phyloP scores from a whole-genome alignment of 805 yeast genomes.

The Kodamaea hsintzibuensis region DNA sequence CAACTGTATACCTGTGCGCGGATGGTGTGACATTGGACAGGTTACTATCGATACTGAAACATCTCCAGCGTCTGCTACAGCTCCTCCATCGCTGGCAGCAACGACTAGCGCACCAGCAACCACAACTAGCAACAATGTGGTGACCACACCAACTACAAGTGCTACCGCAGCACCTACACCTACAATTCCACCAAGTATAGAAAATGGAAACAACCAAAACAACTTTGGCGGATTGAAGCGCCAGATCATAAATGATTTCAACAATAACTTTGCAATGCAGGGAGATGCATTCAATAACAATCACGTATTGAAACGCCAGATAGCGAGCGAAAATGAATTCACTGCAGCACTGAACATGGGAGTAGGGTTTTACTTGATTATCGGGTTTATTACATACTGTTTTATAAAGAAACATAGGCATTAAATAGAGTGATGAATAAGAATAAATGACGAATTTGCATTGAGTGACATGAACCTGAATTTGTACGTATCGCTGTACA shows the following conservation, averaged over 20 bases:
- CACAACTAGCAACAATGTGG: not conserved
- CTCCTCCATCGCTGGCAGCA: constrained; percentile 11
- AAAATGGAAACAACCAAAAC: constrained; percentile 12
- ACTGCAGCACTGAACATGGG: constrained; percentile 15
- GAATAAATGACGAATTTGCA: constrained; percentile 3
- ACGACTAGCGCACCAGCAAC: constrained; percentile 7
- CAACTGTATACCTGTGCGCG: constrained; percentile 67
- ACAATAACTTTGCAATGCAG: not conserved
- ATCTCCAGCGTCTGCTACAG: constrained; percentile 4
- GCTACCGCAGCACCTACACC: constrained; percentile 13
- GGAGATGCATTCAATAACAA: not conserved
- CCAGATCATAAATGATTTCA: not conserved
- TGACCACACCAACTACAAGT: constrained; percentile 14
- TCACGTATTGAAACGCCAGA: not conserved
- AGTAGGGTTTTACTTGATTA: constrained; percentile 18
- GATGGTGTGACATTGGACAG: constrained; percentile 62
- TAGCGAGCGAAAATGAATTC: not conserved
- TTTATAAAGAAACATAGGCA: constrained; percentile 14
- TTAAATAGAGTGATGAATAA: not conserved
- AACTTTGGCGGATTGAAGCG: constrained; percentile 4
- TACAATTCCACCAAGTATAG: constrained; percentile 23
- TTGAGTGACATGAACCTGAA: not conserved
- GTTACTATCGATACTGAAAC: constrained; percentile 24
- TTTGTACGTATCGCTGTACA: no score
- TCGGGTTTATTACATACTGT: constrained; percentile 19